Conservation (phyloP, 176 grass and related monocot genomes). For the Pontederia paniculata region DNA sequence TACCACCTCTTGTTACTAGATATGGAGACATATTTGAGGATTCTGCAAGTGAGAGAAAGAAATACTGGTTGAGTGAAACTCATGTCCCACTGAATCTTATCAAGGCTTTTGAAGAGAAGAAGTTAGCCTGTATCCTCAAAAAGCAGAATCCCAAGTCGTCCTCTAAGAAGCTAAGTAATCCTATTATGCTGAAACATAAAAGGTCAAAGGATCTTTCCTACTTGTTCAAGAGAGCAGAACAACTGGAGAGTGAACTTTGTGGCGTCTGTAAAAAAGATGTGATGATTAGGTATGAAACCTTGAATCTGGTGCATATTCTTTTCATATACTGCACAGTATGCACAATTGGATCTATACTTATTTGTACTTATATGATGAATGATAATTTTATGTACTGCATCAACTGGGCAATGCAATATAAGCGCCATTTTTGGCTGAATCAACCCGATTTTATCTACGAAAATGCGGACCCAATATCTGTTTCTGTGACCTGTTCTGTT, state of each 20-base stretch:
- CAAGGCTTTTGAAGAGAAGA: conserved; percentile 78
- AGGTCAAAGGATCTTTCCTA: conserved; percentile 37
- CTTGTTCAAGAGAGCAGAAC: conserved; percentile 65
- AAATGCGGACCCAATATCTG: no score
- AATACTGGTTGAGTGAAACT: conserved; percentile 84
- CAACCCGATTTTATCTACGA: no score
- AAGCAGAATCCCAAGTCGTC: conserved; percentile 39
- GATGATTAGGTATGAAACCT: conserved; percentile 41
- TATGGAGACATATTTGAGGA: conserved; percentile 69
- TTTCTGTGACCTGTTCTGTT: no score
- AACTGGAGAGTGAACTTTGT: conserved; percentile 37
- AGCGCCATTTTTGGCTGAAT: no score
- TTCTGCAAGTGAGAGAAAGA: conserved; percentile 65
- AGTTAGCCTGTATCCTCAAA: conserved; percentile 59
- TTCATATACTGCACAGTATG: not conserved
- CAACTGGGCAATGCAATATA: no score
- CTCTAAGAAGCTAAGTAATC: conserved; percentile 28
- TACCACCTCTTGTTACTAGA: conserved; percentile 82
- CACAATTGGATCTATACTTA: not conserved
- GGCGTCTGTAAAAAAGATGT: conserved; percentile 68
- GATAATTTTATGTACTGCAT: no score
- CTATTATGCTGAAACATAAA: conserved; percentile 26
- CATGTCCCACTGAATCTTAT: conserved; percentile 73
- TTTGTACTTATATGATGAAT: not conserved
- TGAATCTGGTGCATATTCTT: conserved; percentile 1